Conservation (phyloP, 1,139 yeast genomes). For the Candida buenavistaensis region DNA sequence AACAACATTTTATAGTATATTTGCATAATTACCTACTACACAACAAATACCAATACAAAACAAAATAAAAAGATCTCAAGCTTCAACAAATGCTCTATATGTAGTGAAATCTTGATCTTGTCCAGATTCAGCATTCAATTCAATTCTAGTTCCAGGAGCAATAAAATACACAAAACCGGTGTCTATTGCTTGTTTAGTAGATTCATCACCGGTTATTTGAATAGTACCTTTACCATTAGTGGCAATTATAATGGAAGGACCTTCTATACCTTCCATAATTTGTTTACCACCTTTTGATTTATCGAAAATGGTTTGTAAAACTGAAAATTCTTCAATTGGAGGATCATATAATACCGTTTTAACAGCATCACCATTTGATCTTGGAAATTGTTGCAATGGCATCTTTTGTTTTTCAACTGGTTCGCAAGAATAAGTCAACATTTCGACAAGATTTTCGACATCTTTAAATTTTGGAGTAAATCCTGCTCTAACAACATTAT, state of each 20-base stretch:
- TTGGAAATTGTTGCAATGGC: constrained; percentile 63
- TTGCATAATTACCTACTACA: background rate
- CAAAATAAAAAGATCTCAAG: constrained; percentile 20
- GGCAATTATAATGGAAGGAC: constrained; percentile 86
- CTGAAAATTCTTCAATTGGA: constrained; percentile 95
- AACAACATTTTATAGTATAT: no score
- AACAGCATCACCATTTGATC: constrained; percentile 66
- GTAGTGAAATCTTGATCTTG: constrained; percentile 57
- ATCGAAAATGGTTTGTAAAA: constrained; percentile 68
- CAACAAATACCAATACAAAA: background rate
- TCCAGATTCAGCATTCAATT: constrained; percentile 49
- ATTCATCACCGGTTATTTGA: constrained; percentile 42
- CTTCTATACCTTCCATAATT: constrained; percentile 59
- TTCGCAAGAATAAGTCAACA: constrained; percentile 88
- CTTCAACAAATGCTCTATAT: constrained; percentile 86
- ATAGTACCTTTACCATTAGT: constrained; percentile 77
- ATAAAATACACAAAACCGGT: constrained; percentile 83
- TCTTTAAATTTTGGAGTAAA: constrained; percentile 98
- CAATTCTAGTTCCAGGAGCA: constrained; percentile 72
- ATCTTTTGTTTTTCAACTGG: constrained; percentile 92
- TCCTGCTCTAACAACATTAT: constrained; percentile 97
- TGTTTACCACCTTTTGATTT: constrained; percentile 44
- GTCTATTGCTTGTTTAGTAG: constrained; percentile 27
- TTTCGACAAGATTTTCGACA: constrained; percentile 81
- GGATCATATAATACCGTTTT: constrained; percentile 78